Evolutionary conservation across 345 rosid genomes (phyloP), one percentile per base, ranked within the genome.

Genomic region (Populus tremula): DNA sequence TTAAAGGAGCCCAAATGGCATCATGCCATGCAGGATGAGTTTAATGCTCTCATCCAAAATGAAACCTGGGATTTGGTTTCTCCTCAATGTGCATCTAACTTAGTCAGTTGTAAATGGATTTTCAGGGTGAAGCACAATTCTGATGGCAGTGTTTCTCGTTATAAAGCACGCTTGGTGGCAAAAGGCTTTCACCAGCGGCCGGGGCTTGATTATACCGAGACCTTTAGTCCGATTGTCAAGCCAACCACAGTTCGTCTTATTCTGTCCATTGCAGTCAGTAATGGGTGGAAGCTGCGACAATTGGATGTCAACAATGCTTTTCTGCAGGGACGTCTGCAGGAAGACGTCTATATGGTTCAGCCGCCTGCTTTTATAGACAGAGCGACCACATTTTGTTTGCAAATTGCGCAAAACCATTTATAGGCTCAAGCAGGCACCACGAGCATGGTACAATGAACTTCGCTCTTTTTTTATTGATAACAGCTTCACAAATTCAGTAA

Each of bases 381-480:
- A 49, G 0, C 0, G 0, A 14, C 54, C 68, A 20, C 0, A 35
- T 21, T 14, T n/a, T 3, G n/a, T 73, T 1, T 74, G 69, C 12
- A n/a, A n/a, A 8, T 0, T 62, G 0, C 2, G 23, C 0, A 6
- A 5, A 8, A 43, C 38, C 1, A 50, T 63, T 3, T 74, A 74
- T 14, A 41, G 59, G 0, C 56, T 74, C 0, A 74, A 74, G 27
- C 69, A 74, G 0, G 41, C 77, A 2, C 59, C 59, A 2, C 21
- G 13, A 0, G 69, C 69, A 0, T 65, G 41, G 69, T 16, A 49
- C 20, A 7, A 16, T 49, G 21, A 49, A 0, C 21, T 49, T 0
- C 2, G 6, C 20, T 1, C 20, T 0, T 49, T 49, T 16, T 0
- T 49, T 0, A 4, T 49, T 16, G 20, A 0, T 16, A 1, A 0